phyloP scores from a whole-genome alignment of 371 early-diverging fungal genomes.

The Amoeboaphelidium occidentale region DNA sequence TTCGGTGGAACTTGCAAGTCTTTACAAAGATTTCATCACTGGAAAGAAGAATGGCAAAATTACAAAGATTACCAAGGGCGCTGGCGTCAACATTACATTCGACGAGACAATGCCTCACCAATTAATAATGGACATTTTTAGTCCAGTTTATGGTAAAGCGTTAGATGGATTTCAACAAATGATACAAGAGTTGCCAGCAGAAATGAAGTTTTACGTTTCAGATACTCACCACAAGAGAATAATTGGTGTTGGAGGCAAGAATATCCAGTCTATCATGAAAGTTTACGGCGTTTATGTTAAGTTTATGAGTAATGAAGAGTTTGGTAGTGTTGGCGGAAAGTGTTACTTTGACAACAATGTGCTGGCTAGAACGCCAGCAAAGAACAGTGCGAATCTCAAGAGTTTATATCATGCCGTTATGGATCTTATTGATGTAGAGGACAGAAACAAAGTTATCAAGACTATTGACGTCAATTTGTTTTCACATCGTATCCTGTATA shows the following conservation, averaged over 20 bases:
- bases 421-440: no score
- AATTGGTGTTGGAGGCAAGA: slow-evolving; percentile 81
- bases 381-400: slow-evolving; percentile 40
- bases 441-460: no score
- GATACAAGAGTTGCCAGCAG: slow-evolving; percentile 52
- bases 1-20: no score
- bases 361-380: slow-evolving; percentile 62
- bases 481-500: no score
- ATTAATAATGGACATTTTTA: neutral
- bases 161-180: neutral
- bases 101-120: neutral
- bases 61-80: slow-evolving; percentile 60
- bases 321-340: slow-evolving; percentile 34
- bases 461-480: no score
- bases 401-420: slow-evolving; percentile 38
- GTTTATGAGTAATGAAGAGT: slow-evolving; percentile 59
- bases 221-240: slow-evolving; percentile 75
- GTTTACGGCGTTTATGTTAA: slow-evolving; percentile 83
- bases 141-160: neutral
- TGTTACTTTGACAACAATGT: slow-evolving; percentile 52
- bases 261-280: slow-evolving; percentile 86
- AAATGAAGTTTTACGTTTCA: slow-evolving; percentile 62
- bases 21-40: slow-evolving; percentile 67
- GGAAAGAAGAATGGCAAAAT: slow-evolving; percentile 90
- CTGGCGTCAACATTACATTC: slow-evolving; percentile 26